phyloP scores from a whole-genome alignment of 192 early-diverging fungal genomes.

The Podila clonocystis region DNA sequence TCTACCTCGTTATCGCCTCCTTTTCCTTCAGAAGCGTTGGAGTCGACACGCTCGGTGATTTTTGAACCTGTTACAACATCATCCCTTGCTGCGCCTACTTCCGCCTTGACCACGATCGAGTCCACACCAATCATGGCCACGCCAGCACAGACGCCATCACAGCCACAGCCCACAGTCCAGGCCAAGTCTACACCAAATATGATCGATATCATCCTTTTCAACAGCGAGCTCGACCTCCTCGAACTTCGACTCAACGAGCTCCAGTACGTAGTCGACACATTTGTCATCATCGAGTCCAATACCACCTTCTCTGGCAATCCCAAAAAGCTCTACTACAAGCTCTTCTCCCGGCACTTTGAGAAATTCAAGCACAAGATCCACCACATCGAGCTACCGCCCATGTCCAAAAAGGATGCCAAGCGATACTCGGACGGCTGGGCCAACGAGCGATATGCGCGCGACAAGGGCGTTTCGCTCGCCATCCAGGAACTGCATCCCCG shows the following conservation, averaged over 20 bases:
- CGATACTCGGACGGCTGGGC: background rate
- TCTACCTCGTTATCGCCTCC: background rate
- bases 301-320: conserved; percentile 3
- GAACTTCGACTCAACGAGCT: conserved; percentile 19
- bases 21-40: too few species aligned
- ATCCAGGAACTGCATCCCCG: background rate
- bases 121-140: too few species aligned
- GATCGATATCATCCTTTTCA: conserved; percentile 12
- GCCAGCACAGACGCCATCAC: too few species aligned
- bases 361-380: conserved; percentile 8
- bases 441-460: background rate
- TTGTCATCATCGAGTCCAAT: conserved; percentile 15
- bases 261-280: background rate
- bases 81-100: too few species aligned
- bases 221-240: conserved; percentile 6
- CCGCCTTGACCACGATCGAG: too few species aligned
- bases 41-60: too few species aligned
- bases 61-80: too few species aligned
- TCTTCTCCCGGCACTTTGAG: conserved; percentile 2
- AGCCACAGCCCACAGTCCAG: too few species aligned
- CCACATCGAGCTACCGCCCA: conserved; percentile 2
- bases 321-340: background rate
- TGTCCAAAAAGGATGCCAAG: background rate
- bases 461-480: background rate
- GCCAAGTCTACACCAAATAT: background rate